These are phyloP conservation scores for Kluyveromyces aestuarii DNA, from an alignment of 805 yeast species.

Conservation along the genomic window DNA sequence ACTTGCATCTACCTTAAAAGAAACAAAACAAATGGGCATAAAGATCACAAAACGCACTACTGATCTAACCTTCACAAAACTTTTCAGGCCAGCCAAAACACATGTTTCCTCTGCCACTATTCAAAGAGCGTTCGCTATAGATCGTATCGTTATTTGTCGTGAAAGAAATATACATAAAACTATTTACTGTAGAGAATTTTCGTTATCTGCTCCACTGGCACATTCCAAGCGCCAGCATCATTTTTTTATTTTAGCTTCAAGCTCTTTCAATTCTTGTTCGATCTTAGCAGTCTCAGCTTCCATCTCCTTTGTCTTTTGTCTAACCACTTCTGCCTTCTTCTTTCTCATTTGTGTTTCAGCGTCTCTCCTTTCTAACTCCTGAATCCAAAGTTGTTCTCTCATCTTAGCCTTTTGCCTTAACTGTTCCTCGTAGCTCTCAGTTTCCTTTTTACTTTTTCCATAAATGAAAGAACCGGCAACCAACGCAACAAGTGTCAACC, in stretches of 20 bases:
- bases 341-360: slow-evolving; percentile 58
- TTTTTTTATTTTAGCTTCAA: slow-evolving; percentile 14
- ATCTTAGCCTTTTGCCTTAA: slow-evolving; percentile 70
- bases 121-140: too few species aligned
- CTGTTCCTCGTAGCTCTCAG: slow-evolving; percentile 50
- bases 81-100: too few species aligned
- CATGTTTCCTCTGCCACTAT: too few species aligned
- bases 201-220: too few species aligned
- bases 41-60: too few species aligned
- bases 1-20: too few species aligned
- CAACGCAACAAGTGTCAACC: slow-evolving; percentile 71
- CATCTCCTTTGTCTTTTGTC: slow-evolving; percentile 33
- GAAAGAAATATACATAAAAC: too few species aligned
- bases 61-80: too few species aligned
- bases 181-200: too few species aligned
- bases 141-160: too few species aligned
- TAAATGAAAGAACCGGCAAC: slow-evolving; percentile 70
- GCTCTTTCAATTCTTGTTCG: slow-evolving; percentile 20
- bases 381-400: slow-evolving; percentile 84
- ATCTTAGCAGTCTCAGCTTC: slow-evolving; percentile 21
- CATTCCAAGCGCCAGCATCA: neutral
- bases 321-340: slow-evolving; percentile 55
- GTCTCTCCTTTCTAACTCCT: slow-evolving; percentile 83
- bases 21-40: too few species aligned
- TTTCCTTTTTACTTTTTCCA: slow-evolving; percentile 42